Evolutionary conservation across 2,329 filamentous ascomycete species (phyloP).

Genomic region (Amylocarpus encephaloides): DNA sequence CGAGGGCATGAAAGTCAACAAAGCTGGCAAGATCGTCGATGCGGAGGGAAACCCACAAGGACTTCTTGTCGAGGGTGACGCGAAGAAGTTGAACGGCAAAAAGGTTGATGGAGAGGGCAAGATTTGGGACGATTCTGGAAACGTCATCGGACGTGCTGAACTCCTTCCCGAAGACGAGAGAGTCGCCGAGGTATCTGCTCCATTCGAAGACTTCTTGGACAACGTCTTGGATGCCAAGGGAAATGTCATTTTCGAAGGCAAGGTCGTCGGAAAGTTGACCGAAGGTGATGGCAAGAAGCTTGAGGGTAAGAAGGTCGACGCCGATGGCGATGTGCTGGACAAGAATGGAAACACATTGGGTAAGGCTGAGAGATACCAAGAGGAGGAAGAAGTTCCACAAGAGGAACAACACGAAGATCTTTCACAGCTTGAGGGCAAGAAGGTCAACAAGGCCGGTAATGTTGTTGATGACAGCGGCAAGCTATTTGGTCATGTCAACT

Average conservation of each 20-base stretch:
- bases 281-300: constrained; percentile 59
- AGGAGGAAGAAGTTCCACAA: constrained; percentile 28
- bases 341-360: constrained; percentile 56
- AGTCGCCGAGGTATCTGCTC: constrained; percentile 40
- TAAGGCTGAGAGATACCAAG: constrained; percentile 29
- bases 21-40: constrained; percentile 50
- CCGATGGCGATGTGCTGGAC: constrained; percentile 77
- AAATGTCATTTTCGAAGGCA: constrained; percentile 44
- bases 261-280: constrained; percentile 51
- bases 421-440: constrained; percentile 45
- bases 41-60: constrained; percentile 47
- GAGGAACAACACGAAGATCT: constrained; percentile 35
- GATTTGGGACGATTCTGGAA: constrained; percentile 65
- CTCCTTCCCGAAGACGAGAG: constrained; percentile 52
- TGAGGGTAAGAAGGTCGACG: constrained; percentile 64
- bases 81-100: constrained; percentile 58
- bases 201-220: constrained; percentile 53
- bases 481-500: constrained; percentile 54
- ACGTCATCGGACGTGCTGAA: constrained; percentile 61
- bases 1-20: constrained; percentile 49
- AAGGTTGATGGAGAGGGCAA: constrained; percentile 60
- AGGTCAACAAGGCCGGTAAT: constrained; percentile 54
- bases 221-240: constrained; percentile 47
- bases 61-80: constrained; percentile 56
- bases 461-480: constrained; percentile 48